These are phyloP conservation scores for Ophiocordyceps camponoti-rufipedis DNA, from an alignment of 2,329 filamentous ascomycete species.

Conservation along the genomic window DNA sequence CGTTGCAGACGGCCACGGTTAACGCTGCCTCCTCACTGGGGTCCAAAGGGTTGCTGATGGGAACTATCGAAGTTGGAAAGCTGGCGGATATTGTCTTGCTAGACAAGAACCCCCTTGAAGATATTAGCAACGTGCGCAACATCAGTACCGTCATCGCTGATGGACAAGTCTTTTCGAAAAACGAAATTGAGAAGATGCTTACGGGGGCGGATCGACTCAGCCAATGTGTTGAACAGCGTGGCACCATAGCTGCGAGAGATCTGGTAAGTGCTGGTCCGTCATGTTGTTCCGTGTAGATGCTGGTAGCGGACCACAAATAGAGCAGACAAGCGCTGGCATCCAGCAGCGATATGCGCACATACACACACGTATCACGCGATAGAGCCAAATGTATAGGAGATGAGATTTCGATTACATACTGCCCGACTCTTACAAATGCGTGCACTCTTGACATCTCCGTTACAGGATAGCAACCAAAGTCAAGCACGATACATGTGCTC, in stretches of 20 bases:
- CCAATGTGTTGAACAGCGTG: not conserved
- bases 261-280: not conserved
- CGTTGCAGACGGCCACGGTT: not conserved
- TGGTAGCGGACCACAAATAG: no score
- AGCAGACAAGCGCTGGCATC: no score
- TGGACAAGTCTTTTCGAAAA: not conserved
- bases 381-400: no score
- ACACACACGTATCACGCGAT: no score
- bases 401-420: no score
- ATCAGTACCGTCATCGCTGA: not conserved
- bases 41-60: not conserved
- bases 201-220: not conserved
- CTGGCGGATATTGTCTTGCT: not conserved
- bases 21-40: not conserved
- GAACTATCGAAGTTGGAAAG: not conserved
- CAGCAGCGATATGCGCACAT: no score
- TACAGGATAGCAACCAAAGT: no score
- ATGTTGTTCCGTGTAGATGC: not conserved
- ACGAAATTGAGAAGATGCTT: not conserved
- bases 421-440: no score
- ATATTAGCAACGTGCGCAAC: not conserved
- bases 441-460: no score
- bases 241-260: constrained; percentile 1
- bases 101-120: not conserved
- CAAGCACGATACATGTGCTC: no score